phyloP scores from a whole-genome alignment of 495 filamentous ascomycete species.

The Eremomyces bilateralis region DNA sequence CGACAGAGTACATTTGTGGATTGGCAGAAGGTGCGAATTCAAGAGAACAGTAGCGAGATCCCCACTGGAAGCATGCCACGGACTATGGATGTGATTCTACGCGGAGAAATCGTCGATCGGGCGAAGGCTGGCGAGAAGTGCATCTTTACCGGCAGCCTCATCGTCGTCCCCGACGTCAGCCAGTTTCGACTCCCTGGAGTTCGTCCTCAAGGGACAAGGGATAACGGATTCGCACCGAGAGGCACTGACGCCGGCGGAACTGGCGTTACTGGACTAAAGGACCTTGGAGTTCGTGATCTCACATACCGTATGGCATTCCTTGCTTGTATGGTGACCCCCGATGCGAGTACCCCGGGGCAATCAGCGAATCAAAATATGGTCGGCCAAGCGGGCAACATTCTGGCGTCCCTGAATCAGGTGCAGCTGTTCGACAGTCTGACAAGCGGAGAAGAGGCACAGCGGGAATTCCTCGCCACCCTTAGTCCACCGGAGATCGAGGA shows the following conservation, averaged over 20 bases:
- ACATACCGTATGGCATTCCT: slow-evolving; percentile 97
- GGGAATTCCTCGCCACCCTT: slow-evolving; percentile 64
- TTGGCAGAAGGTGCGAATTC: slow-evolving; percentile 95
- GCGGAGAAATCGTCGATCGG: slow-evolving; percentile 92
- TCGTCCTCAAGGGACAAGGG: slow-evolving; percentile 63
- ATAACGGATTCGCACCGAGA: slow-evolving; percentile 49
- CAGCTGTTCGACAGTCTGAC: slow-evolving; percentile 37
- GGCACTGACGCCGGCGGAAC: slow-evolving; percentile 58
- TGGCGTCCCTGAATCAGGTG: slow-evolving; percentile 59
- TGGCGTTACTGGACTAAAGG: slow-evolving; percentile 74
- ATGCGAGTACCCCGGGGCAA: slow-evolving; percentile 57
- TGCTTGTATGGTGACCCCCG: slow-evolving; percentile 88
- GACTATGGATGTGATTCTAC: slow-evolving; percentile 93
- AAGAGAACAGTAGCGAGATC: slow-evolving; percentile 96
- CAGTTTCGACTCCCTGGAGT: slow-evolving; percentile 82
- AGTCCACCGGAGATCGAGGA: slow-evolving; percentile 74
- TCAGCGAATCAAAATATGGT: slow-evolving; percentile 38
- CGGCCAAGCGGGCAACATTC: slow-evolving; percentile 55
- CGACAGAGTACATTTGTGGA: slow-evolving; percentile 94
- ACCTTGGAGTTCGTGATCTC: slow-evolving; percentile 81
- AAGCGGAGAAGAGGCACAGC: slow-evolving; percentile 66
- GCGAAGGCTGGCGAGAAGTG: slow-evolving; percentile 96
- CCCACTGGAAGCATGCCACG: slow-evolving; percentile 96
- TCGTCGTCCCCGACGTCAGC: slow-evolving; percentile 92
- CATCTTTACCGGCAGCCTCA: slow-evolving; percentile 87